These are phyloP conservation scores for Sisymbrium altissimum DNA, from an alignment of 345 rosid genomes.

Conservation along the genomic window DNA sequence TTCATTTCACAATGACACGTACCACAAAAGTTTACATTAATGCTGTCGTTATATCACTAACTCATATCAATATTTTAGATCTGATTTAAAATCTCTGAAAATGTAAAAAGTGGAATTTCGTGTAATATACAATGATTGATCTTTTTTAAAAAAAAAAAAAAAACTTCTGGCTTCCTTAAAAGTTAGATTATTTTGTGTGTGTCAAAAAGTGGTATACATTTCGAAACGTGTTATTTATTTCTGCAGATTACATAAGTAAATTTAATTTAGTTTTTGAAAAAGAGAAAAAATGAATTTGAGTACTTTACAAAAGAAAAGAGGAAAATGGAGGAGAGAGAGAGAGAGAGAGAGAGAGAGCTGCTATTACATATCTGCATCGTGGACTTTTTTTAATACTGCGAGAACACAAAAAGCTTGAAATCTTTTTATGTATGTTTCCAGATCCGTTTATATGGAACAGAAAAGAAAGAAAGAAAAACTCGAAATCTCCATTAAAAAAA, in stretches of 20 bases:
- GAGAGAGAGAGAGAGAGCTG: not conserved
- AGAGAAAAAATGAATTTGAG: not conserved
- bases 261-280: not conserved
- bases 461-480: not conserved
- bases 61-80: no score
- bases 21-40: not conserved
- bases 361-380: slow-evolving; percentile 28
- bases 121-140: not conserved
- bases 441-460: slow-evolving; percentile 6
- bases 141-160: not conserved
- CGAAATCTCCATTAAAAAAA: slow-evolving; percentile 14
- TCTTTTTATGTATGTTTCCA: slow-evolving; percentile 11
- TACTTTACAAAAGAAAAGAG: not conserved
- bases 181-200: not conserved
- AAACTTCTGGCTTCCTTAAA: not conserved
- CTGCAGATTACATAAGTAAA: not conserved
- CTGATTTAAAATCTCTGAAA: no score
- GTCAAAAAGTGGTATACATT: not conserved
- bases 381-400: slow-evolving; percentile 29
- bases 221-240: not conserved
- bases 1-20: not conserved
- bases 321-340: not conserved
- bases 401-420: slow-evolving; percentile 7
- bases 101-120: not conserved
- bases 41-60: no score